Base-by-base conservation (phyloP, 2,329 filamentous ascomycete genomes). In the Gnomoniopsis smithogilvyi region DNA sequence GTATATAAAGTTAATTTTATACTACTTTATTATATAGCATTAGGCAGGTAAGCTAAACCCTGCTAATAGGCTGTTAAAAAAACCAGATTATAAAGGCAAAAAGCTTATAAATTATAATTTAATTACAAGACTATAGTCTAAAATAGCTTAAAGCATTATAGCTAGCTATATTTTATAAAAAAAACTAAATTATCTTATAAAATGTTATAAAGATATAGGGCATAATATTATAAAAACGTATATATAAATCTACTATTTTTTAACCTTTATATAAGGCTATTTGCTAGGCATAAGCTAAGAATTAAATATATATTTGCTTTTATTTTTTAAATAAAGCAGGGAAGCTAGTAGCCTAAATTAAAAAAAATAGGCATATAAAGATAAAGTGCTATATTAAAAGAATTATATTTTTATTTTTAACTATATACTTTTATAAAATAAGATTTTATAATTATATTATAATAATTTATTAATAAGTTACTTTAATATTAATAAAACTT, bases 11-110 rank as follows among this genome's bases (percentile, higher is more conserved):
- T 21, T 56, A 59, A 24, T 22, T 22, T 12, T 26, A 50, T 17
- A 53, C 15, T 60, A 65, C 46, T 66, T 58, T 46, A 65, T 47
- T 21, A 56, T 50, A 15, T 54, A 51, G 17, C 62, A 65, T 52
- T n/a, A 54, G 24, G 41, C 59, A 33, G 56, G 63, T 41, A 52
- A 54, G 51, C 30, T 45, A 47, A 48, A 61, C 56, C 52, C 26
- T 30, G 26, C 26, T 8, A 8, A 30, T 30, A 30, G 26, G 4
- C 26, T 8, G 26, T 30, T 30, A 30, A 4, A 30, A 30, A 30
- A 8, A 30, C 26, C 8, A 30, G 26, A 30, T 30, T 30, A 30
- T 30, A 30, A 30, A 8, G 26, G 26, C 26, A 8, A 30, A 60
- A 24, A 30, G 17, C 17, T 3, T 30, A 8, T 8, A 8, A 30